A percentile compares a stretch with the other conserved stretches of the same genome.
phyloP scores from a whole-genome alignment of 208 protist genomes.

The Leishmania turanica region DNA sequence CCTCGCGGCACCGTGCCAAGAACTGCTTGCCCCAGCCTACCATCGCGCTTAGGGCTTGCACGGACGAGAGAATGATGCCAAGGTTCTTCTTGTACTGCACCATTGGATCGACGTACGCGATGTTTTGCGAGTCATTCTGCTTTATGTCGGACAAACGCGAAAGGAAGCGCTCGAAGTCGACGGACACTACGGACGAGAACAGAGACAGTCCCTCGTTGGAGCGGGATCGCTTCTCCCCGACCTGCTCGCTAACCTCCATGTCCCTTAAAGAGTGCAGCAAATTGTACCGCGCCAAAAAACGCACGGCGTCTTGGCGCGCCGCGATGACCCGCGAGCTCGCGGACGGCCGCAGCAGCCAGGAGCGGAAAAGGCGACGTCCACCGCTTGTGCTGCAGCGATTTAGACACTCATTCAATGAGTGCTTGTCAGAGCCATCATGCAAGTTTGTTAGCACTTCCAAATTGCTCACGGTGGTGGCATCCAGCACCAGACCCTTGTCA shows the following conservation, averaged over 20 bases:
- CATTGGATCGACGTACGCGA: constrained; percentile 87
- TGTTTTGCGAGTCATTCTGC: constrained; percentile 37
- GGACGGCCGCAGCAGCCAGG: constrained; percentile 85
- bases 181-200: constrained; percentile 25
- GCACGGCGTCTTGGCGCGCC: constrained; percentile 61
- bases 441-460: constrained; percentile 84
- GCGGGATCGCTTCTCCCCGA: constrained; percentile 35
- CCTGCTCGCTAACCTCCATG: constrained; percentile 11
- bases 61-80: constrained; percentile 64
- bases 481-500: constrained; percentile 71
- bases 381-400: constrained; percentile 80
- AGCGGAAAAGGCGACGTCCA: constrained; percentile 77
- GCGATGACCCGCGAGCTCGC: constrained; percentile 56
- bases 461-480: constrained; percentile 74
- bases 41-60: constrained; percentile 70
- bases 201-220: constrained; percentile 14
- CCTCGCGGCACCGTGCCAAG: constrained; percentile 17
- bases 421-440: constrained; percentile 68
- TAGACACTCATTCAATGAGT: constrained; percentile 67
- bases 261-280: constrained; percentile 14
- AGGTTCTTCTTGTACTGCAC: constrained; percentile 87
- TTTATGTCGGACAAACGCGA: constrained; percentile 82
- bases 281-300: constrained; percentile 48
- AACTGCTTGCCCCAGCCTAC: constrained; percentile 56
- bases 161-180: constrained; percentile 87